Conservation (phyloP, 257 asterid species). For the Nicotiana undulata region DNA sequence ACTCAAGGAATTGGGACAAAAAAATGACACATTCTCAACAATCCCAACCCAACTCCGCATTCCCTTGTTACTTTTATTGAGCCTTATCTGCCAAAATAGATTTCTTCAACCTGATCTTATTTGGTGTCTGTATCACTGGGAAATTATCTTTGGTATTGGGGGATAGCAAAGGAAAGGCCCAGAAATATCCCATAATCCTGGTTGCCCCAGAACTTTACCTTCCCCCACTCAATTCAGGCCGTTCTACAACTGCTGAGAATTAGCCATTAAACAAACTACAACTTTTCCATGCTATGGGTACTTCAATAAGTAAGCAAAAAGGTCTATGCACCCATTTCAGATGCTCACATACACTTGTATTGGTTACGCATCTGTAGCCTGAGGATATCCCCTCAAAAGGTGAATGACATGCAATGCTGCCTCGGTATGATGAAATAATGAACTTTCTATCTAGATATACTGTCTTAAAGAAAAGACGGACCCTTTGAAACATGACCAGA, state of each 20-base stretch:
- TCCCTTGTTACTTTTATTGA: no score
- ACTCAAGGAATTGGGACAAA: no score
- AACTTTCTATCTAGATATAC: not conserved
- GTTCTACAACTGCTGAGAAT: not conserved
- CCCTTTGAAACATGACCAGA: not conserved
- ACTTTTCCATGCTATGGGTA: not conserved
- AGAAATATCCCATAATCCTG: no score
- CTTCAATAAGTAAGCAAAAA: not conserved
- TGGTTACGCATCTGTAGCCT: not conserved
- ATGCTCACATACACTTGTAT: not conserved
- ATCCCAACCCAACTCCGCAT: not conserved
- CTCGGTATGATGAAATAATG: not conserved
- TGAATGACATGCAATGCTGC: not conserved
- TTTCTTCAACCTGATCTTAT: not conserved
- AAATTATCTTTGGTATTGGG: not conserved
- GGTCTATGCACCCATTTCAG: not conserved
- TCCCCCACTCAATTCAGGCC: no score
- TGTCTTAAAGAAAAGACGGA: not conserved
- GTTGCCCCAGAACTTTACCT: no score
- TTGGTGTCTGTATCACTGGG: not conserved
- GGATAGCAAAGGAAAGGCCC: no score
- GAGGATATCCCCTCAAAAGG: not conserved
- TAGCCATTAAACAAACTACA: not conserved
- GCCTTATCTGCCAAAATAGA: no score
- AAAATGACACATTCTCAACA: not conserved